Base-by-base conservation (phyloP, 306 rosid genomes). In the Phaseolus lunatus region DNA sequence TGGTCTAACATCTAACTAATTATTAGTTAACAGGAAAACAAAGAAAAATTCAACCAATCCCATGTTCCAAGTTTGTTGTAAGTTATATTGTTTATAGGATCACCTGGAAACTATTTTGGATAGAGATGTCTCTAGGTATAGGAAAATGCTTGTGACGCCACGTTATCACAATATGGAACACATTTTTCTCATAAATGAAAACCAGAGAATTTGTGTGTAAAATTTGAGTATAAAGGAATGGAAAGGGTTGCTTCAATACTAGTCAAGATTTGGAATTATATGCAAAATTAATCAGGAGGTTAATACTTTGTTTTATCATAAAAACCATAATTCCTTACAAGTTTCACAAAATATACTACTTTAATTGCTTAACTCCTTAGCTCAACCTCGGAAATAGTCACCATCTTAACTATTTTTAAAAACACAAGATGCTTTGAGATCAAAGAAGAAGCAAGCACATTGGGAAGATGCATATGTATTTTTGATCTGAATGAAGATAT, bases 81-180 rank as follows among this genome's bases (percentile, higher is more conserved):
- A 39, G 26, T 81, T 49, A 52, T 50, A 41, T 67, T 39, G 62
- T 24, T 68, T 43, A 27, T 58, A 63, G 70, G 75, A 67, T 66
- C 75, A 62, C 83, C 54, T 45, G 58, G 72, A 73, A 74, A 81
- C 69, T 67, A 47, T 47, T 81, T 79, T 67, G 71, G 76, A 80
- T 67, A 56, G 63, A 66, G 70, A 73, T 64, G 78, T 72, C 56
- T 39, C 66, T 49, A 52, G 52, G 79, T 26, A 57, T 64, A 33
- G 22, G 11, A 9, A 63, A 31, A 48, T 48, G 18, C n/a, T 26
- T 27, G 16, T 35, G n/a, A 39, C 15, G 22, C 50, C 24, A 73
- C 7, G 33, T 56, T 73, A 16, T 58, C 68, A 58, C 29, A 73
- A 43, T 18, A n/a, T 1, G 15, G 0, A 14, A 52, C 66, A 24